phyloP scores from a whole-genome alignment of 371 early-diverging fungal genomes.

The Mortierella sp. region DNA sequence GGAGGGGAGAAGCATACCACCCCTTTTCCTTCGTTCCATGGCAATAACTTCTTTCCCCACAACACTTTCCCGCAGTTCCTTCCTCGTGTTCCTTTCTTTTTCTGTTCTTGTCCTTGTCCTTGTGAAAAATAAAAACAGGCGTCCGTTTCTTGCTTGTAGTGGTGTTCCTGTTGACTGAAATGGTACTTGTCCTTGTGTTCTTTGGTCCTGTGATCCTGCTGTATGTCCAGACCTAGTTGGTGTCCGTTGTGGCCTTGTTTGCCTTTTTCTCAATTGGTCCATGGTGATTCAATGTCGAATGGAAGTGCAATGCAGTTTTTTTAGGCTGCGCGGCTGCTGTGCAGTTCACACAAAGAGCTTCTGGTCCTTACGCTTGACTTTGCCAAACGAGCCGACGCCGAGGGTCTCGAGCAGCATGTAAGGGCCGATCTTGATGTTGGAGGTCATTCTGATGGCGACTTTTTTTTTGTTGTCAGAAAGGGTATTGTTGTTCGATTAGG shows the following conservation, averaged over 20 bases:
- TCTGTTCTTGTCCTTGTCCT: neutral
- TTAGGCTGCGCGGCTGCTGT: neutral
- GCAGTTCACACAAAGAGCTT: neutral
- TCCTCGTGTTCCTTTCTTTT: neutral
- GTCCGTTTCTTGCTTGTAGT: neutral
- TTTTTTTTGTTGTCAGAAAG: conserved; percentile 2
- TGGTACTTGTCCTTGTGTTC: neutral
- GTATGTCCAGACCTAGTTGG: no score
- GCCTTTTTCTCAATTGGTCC: no score
- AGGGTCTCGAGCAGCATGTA: conserved; percentile 95
- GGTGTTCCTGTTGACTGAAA: no score
- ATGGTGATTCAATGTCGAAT: no score
- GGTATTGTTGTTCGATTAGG: neutral
- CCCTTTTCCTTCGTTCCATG: neutral
- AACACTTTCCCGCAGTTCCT: neutral
- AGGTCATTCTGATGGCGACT: conserved; percentile 34
- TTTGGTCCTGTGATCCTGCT: no score
- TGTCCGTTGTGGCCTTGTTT: no score
- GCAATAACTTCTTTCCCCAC: conserved; percentile 1
- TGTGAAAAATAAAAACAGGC: neutral
- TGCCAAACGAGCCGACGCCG: conserved; percentile 97
- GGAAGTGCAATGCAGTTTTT: no score
- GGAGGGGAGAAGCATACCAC: conserved; percentile 1
- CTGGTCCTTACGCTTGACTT: conserved; percentile 90
- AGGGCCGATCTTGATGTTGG: conserved; percentile 85